These are phyloP conservation scores for Trichoderma endophyticum DNA, from an alignment of 2,329 filamentous ascomycete genomes.

Conservation along the genomic window DNA sequence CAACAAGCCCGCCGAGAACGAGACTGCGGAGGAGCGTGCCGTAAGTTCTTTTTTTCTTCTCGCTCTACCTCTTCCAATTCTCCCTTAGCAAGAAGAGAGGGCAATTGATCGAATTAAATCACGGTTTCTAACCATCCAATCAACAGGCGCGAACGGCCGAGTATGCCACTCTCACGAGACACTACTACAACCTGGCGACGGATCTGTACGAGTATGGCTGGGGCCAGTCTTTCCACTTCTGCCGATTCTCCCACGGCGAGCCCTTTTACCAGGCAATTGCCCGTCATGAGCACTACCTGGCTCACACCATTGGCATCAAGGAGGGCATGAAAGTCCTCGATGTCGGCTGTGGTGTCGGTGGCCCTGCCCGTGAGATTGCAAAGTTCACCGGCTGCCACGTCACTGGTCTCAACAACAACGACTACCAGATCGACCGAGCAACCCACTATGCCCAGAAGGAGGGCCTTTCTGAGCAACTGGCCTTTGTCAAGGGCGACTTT, in stretches of 20 bases:
- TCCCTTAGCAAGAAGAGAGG: neutral
- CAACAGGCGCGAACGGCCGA: constrained; percentile 73
- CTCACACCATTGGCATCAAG: constrained; percentile 76
- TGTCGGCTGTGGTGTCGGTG: constrained; percentile 90
- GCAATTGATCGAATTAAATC: constrained; percentile 46
- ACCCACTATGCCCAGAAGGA: constrained; percentile 76
- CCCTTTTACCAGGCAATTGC: constrained; percentile 84
- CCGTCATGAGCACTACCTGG: constrained; percentile 92
- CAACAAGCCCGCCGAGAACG: constrained; percentile 71
- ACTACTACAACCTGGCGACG: constrained; percentile 94
- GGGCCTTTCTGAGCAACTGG: constrained; percentile 70
- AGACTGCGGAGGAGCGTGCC: constrained; percentile 37
- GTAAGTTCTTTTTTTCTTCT: neutral
- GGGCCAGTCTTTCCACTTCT: constrained; percentile 93
- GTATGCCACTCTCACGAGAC: constrained; percentile 89
- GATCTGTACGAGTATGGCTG: constrained; percentile 94
- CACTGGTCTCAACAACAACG: constrained; percentile 92
- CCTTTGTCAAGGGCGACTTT: constrained; percentile 88
- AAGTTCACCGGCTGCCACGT: constrained; percentile 86
- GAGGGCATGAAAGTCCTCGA: constrained; percentile 85
- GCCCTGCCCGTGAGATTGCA: constrained; percentile 89
- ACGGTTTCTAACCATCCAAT: constrained; percentile 42
- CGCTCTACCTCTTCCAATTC: neutral
- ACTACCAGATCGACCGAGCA: constrained; percentile 91
- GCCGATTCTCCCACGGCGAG: constrained; percentile 82